Conservation (phyloP, 768 basidiomycete species). For the Gelatoporia subvermispora region DNA sequence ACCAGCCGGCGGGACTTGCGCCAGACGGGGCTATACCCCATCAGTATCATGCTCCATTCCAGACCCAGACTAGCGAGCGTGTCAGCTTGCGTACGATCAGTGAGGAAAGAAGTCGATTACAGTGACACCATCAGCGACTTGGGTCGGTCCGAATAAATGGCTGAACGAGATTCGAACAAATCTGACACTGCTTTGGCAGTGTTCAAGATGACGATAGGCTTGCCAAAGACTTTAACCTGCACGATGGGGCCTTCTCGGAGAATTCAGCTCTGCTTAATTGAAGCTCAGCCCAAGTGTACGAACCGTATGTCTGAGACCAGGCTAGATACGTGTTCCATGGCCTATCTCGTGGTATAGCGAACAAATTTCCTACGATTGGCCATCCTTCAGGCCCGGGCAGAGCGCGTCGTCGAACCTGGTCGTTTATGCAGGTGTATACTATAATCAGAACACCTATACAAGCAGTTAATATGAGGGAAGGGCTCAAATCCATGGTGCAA, state of each 20-base stretch:
- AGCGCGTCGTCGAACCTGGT: too few relatives aligned
- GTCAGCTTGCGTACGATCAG: too few relatives aligned
- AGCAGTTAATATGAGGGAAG: too few relatives aligned
- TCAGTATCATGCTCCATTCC: constrained; percentile 34
- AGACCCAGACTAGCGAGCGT: constrained; percentile 32
- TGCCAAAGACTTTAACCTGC: constrained; percentile 11
- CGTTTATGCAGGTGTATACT: too few relatives aligned
- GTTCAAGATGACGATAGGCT: constrained; percentile 32
- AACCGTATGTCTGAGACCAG: too few relatives aligned
- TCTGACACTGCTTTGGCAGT: constrained; percentile 31
- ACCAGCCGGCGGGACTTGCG: constrained; percentile 36
- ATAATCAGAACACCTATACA: too few relatives aligned
- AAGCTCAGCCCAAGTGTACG: too few relatives aligned
- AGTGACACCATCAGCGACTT: constrained; percentile 8
- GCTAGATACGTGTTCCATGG: constrained; percentile 9
- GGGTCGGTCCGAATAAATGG: constrained; percentile 34
- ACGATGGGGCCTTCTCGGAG: too few relatives aligned
- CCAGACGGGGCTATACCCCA: constrained; percentile 39
- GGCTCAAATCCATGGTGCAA: too few relatives aligned
- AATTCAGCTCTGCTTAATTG: too few relatives aligned
- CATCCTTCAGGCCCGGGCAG: constrained; percentile 23
- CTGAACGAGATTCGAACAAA: constrained; percentile 36
- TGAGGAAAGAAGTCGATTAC: constrained; percentile 2
- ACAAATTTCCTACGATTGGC: constrained; percentile 23
- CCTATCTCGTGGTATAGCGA: constrained; percentile 20